Percentiles rank a stretch among this genome's conserved stretches.
Evolutionary conservation across 805 yeast species (phyloP).

Genomic region (Kazachstania kunashirensis): DNA sequence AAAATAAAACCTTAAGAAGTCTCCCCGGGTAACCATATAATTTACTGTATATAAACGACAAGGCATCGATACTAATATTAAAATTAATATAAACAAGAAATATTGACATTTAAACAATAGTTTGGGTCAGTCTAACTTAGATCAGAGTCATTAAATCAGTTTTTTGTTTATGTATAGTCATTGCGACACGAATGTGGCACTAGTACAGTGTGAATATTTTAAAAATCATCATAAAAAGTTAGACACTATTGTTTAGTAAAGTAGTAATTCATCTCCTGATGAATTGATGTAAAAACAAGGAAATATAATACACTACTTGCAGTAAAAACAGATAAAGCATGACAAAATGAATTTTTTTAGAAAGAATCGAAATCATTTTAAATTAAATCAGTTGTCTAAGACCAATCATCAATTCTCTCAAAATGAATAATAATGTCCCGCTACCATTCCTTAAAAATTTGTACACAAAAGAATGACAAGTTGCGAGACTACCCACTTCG

Average conservation of each 20-base stretch:
- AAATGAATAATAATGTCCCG: slow-evolving; percentile 11
- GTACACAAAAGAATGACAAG: slow-evolving; percentile 29
- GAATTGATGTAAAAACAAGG: too few species aligned
- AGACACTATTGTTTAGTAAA: background rate
- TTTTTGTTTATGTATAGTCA: slow-evolving; percentile 29
- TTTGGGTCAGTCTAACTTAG: too few species aligned
- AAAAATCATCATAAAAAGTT: slow-evolving; percentile 13
- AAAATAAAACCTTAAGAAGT: too few species aligned
- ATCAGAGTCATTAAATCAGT: slow-evolving; percentile 36
- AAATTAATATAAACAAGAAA: too few species aligned
- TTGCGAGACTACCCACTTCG: slow-evolving; percentile 16
- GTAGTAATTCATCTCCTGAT: background rate
- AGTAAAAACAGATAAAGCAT: too few species aligned
- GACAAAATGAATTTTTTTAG: too few species aligned
- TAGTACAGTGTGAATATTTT: slow-evolving; percentile 33
- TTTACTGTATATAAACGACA: too few species aligned
- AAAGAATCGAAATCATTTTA: too few species aligned
- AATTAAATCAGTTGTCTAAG: slow-evolving; percentile 31
- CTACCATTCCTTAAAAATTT: slow-evolving; percentile 28
- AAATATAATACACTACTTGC: too few species aligned
- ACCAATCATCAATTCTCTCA: slow-evolving; percentile 34
- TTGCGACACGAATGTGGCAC: slow-evolving; percentile 23
- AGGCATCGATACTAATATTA: background rate
- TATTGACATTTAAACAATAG: background rate
- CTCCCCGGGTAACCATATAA: background rate